phyloP scores from a whole-genome alignment of 2,329 filamentous ascomycete genomes.

The Beauveria scarabaeidicola region DNA sequence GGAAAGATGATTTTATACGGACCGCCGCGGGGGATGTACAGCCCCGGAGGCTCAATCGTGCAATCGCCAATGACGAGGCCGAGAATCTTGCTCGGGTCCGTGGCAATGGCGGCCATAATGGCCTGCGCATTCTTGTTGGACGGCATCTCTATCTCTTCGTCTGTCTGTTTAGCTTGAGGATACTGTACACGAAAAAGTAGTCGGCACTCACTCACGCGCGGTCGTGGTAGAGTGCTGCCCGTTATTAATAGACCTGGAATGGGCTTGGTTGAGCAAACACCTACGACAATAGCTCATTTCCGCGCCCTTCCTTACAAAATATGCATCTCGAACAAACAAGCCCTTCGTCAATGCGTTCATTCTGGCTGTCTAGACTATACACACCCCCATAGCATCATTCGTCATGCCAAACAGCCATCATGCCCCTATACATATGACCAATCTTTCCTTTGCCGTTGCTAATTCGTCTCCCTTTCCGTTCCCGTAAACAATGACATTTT shows the following conservation, averaged over 20 bases:
- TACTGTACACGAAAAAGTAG: not conserved
- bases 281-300: too few species aligned
- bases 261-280: not conserved
- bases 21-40: constrained; percentile 13
- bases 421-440: constrained; percentile 11
- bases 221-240: not conserved
- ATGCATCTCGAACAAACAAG: not conserved
- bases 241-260: not conserved
- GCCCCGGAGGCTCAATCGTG: constrained; percentile 11
- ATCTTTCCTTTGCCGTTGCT: constrained; percentile 10
- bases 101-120: constrained; percentile 9
- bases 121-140: not conserved
- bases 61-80: constrained; percentile 12
- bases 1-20: too few species aligned
- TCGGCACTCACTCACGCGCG: not conserved
- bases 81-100: constrained; percentile 14
- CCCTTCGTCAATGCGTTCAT: constrained; percentile 11
- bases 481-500: constrained; percentile 9
- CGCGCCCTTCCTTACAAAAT: not conserved
- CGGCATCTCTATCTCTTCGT: not conserved
- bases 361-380: constrained; percentile 13
- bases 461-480: constrained; percentile 11
- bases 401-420: constrained; percentile 11
- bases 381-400: not conserved
- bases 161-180: not conserved